Conservation (phyloP, 2,329 filamentous ascomycete species). For the Cladophialophora immunda region DNA sequence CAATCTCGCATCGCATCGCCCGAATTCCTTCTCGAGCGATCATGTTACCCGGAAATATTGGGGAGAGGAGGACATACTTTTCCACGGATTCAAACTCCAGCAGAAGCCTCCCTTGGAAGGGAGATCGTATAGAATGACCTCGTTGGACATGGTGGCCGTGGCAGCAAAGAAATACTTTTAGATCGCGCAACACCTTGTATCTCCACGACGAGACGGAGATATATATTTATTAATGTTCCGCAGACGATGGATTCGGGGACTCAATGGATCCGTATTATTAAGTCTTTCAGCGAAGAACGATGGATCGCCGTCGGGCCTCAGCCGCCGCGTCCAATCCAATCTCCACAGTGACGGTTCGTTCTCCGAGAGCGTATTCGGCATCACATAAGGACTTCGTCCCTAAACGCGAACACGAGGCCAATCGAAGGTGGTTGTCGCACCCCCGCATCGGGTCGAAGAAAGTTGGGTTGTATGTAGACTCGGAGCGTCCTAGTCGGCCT, state of each 20-base stretch:
- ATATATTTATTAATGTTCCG: no score
- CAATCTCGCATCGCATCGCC: no score
- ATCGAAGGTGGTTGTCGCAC: not conserved
- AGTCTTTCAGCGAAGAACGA: no score
- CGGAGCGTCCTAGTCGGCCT: not conserved
- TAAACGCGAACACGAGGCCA: not conserved
- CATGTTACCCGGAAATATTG: not conserved
- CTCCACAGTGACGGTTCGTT: not conserved
- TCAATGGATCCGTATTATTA: no score
- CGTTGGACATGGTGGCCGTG: conserved; percentile 28
- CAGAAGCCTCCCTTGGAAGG: conserved; percentile 60
- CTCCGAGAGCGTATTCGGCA: not conserved
- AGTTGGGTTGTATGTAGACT: not conserved
- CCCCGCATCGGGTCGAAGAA: not conserved
- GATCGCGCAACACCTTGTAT: no score
- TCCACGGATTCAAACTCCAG: conserved; percentile 78
- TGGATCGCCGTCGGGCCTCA: no score
- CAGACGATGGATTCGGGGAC: no score
- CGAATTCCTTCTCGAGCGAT: not conserved
- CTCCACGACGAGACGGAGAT: no score
- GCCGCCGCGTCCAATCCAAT: no score
- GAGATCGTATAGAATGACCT: conserved; percentile 69
- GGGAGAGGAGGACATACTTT: conserved; percentile 58
- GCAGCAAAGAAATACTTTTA: no score
- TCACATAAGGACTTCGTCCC: conserved; percentile 3